Conservation (phyloP, 192 early-diverging fungal species). For the Linderina pennispora region DNA sequence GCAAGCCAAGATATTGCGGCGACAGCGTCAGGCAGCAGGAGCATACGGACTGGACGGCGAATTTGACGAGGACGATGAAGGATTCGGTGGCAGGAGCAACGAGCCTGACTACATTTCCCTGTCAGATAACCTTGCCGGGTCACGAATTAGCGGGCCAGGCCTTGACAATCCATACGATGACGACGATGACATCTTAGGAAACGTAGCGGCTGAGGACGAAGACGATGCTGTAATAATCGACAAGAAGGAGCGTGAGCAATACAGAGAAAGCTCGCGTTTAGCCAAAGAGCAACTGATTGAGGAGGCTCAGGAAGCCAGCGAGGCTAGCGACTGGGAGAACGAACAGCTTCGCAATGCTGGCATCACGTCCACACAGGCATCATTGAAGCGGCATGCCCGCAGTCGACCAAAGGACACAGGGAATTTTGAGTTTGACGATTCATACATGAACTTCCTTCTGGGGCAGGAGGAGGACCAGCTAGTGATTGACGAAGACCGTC, state of each 20-base stretch:
- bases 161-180: too few relatives aligned
- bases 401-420: conserved; percentile 15
- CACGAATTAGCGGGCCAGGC: neutral
- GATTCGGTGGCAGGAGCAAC: neutral
- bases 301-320: conserved; percentile 21
- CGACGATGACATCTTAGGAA: conserved; percentile 6
- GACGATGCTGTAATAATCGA: conserved; percentile 29
- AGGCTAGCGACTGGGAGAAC: conserved; percentile 39
- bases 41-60: too few relatives aligned
- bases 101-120: conserved; percentile 23
- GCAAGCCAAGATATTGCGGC: conserved; percentile 34
- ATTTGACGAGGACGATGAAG: conserved; percentile 1
- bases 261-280: conserved; percentile 3
- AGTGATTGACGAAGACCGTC: conserved; percentile 16
- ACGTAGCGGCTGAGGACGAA: conserved; percentile 13
- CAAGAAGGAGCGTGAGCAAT: conserved; percentile 24
- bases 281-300: conserved; percentile 28
- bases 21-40: conserved; percentile 33
- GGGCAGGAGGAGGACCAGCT: conserved; percentile 25
- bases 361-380: neutral
- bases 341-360: conserved; percentile 41
- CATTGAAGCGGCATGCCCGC: neutral
- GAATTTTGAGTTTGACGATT: conserved; percentile 16
- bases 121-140: conserved; percentile 8
- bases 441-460: conserved; percentile 20